Evolutionary conservation across 2,329 filamentous ascomycete genomes (phyloP), one percentile per base, ranked within the genome.

Genomic region (Neurospora sp.): DNA sequence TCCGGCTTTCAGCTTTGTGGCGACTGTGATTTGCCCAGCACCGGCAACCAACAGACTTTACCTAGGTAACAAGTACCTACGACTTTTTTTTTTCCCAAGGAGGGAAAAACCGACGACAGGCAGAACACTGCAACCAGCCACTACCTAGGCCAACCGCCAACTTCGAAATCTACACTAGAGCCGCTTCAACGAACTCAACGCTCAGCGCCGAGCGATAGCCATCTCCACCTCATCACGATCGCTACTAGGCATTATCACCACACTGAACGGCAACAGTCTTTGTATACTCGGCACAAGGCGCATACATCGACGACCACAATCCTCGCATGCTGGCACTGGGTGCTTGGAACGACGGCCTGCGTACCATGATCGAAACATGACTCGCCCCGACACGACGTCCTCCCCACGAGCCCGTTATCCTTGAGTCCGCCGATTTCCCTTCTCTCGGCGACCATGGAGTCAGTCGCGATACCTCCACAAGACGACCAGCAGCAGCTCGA

Each of bases 401-500:
- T 71, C 36, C 70, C 70, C 73, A 72, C 72, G 70, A 71, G 68
- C 67, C 71, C 71, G 72, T 70, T 70, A 74, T 71, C 72, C 73
- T 68, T 74, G 72, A 75, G 72, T 70, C 70, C 69, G 69, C 66
- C 66, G 71, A 69, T 68, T 52, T 73, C 71, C 72, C 76, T 74
- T 71, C 69, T 71, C 69, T 66, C 72, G 69, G 74, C 74, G 78
- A 82, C 74, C 76, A 87, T 87, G 86, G 85, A 87, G 79, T 80
- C 82, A 78, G 79, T 81, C 77, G 79, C 80, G 73, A 78, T 82
- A 78, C 79, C 82, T 79, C 79, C 80, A 75, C 52, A 62, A 62
- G 52, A 62, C 52, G 85, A 87, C 77, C 85, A 88, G 79, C 80
- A 83, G 76, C 82, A 83, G 75, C 82, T 87, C 76, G 87, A 89